Conservation (phyloP, 768 basidiomycete species). For the Lentinula sp. region DNA sequence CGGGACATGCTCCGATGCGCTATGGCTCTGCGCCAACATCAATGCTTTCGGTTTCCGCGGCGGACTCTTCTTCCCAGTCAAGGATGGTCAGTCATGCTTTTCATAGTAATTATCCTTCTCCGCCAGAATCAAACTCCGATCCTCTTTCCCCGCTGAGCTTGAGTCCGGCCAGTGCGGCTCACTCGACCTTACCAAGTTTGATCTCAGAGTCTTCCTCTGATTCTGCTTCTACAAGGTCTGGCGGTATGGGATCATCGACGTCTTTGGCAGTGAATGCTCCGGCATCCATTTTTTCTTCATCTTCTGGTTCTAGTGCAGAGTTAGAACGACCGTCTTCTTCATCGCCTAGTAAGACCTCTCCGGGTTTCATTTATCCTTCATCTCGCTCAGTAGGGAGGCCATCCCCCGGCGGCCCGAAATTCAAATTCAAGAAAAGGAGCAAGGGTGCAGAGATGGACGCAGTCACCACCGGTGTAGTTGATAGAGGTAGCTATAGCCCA, state of each 20-base stretch:
- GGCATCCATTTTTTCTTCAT: not conserved
- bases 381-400: conserved; percentile 15
- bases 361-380: conserved; percentile 15
- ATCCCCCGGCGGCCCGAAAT: not conserved
- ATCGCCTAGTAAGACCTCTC: not conserved
- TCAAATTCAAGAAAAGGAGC: conserved; percentile 13
- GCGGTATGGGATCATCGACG: not conserved
- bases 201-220: conserved; percentile 1
- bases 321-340: not conserved
- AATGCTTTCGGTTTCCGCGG: not conserved
- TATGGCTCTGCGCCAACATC: not conserved
- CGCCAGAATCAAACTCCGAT: not conserved
- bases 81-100: not conserved
- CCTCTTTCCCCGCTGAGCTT: not conserved
- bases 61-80: not conserved
- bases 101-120: not conserved
- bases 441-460: not conserved
- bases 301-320: not conserved
- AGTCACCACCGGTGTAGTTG: not conserved
- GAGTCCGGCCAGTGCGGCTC: not conserved
- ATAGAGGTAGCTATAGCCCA: not conserved
- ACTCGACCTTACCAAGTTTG: not conserved
- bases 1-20: not conserved
- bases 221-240: not conserved
- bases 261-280: not conserved